These are phyloP conservation scores for Pythium coloratum DNA, from an alignment of 352 stramenopile genomes.

Conservation along the genomic window DNA sequence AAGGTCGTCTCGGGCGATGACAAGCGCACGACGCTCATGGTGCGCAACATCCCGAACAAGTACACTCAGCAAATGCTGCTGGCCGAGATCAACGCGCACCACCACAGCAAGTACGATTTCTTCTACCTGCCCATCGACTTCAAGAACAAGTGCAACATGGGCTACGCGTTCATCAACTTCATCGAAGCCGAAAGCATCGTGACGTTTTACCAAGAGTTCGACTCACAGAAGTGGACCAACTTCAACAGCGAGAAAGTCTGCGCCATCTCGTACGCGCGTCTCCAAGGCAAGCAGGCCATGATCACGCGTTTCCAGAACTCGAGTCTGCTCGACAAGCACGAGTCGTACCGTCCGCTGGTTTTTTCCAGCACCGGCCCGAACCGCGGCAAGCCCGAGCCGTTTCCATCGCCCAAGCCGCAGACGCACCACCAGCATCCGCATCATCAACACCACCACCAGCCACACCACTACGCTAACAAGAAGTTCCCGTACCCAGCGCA, in stretches of 20 bases:
- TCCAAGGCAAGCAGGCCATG: conserved; percentile 98
- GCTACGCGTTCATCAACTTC: conserved; percentile 99
- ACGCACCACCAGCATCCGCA: conserved; percentile 37
- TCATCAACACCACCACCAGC: conserved; percentile 27
- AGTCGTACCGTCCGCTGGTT: conserved; percentile 91
- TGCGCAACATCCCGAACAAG: conserved; percentile 99
- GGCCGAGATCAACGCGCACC: conserved; percentile 93
- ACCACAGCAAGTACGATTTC: conserved; percentile 96
- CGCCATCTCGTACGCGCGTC: conserved; percentile 97
- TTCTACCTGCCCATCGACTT: conserved; percentile 99
- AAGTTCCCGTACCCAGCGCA: conserved; percentile 12
- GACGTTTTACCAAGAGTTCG: conserved; percentile 83
- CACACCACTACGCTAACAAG: conserved; percentile 11
- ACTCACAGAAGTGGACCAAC: conserved; percentile 93
- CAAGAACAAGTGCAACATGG: conserved; percentile 99
- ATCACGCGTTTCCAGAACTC: conserved; percentile 99
- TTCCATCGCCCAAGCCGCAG: conserved; percentile 57
- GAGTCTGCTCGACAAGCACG: conserved; percentile 92
- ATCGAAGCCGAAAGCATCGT: conserved; percentile 85
- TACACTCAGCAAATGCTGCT: conserved; percentile 99
- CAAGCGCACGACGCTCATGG: conserved; percentile 98
- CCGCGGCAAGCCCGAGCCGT: conserved; percentile 65
- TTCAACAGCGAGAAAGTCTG: conserved; percentile 99
- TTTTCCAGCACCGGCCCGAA: conserved; percentile 82
- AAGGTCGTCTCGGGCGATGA: conserved; percentile 87